Evolutionary conservation across 2,329 filamentous ascomycete species (phyloP).

Genomic region (Nigrograna mackinnonii): DNA sequence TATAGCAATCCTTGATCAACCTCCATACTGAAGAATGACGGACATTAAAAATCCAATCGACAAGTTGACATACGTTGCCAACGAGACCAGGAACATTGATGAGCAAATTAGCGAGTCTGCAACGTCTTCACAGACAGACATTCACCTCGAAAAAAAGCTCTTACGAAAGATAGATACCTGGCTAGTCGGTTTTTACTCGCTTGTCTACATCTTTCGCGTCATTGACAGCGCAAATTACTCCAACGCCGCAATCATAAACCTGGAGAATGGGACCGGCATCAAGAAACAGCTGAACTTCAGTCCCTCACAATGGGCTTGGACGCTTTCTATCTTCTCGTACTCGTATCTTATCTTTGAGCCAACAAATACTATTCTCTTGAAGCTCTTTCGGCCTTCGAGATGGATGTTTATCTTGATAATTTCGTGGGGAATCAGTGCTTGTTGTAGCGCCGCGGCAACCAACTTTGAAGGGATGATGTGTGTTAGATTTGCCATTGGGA

Average conservation of each 20-base stretch:
- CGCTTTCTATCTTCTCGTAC: constrained; percentile 34
- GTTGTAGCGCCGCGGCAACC: too few relatives aligned
- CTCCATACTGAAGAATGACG: too few relatives aligned
- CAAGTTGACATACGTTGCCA: too few relatives aligned
- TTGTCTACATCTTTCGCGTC: constrained; percentile 33
- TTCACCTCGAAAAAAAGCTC: constrained; percentile 13
- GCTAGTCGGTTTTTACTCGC: constrained; percentile 33
- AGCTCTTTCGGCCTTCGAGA: too few relatives aligned
- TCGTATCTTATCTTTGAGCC: constrained; percentile 34
- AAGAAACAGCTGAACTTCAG: constrained; percentile 33
- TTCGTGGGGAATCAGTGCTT: too few relatives aligned
- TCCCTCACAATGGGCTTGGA: constrained; percentile 34
- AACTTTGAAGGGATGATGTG: too few relatives aligned
- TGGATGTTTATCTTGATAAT: too few relatives aligned
- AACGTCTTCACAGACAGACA: constrained; percentile 1
- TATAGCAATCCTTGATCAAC: too few relatives aligned
- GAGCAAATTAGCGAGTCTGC: too few relatives aligned
- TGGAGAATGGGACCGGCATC: constrained; percentile 34
- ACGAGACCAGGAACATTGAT: too few relatives aligned
- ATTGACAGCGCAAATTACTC: constrained; percentile 32
- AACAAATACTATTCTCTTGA: constrained; percentile 19
- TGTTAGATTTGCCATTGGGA: too few relatives aligned
- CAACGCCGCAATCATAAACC: constrained; percentile 39
- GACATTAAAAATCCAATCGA: too few relatives aligned
- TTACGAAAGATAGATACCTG: constrained; percentile 30